Percentiles rank a stretch among this genome's conserved stretches.
These are phyloP conservation scores for Kazachstania sp. DNA, from an alignment of 1,139 yeast genomes.

Conservation along the genomic window DNA sequence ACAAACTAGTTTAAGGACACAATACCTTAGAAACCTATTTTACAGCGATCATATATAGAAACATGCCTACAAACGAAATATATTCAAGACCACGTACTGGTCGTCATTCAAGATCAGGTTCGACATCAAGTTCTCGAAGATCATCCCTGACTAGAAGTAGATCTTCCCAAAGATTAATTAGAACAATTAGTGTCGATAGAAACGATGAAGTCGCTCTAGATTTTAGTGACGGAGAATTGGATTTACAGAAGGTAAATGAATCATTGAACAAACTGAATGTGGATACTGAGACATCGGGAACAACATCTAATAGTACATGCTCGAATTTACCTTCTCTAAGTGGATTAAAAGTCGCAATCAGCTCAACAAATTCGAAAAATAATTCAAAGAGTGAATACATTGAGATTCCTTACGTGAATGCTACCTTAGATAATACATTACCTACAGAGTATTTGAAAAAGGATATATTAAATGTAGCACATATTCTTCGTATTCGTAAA, in stretches of 20 bases:
- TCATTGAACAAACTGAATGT: not conserved
- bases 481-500: constrained; percentile 58
- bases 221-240: not conserved
- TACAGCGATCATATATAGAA: not conserved
- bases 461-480: constrained; percentile 62
- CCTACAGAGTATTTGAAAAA: constrained; percentile 80
- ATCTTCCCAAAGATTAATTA: constrained; percentile 26
- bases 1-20: too few species aligned
- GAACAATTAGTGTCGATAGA: constrained; percentile 25
- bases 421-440: constrained; percentile 54
- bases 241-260: not conserved
- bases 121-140: constrained; percentile 20
- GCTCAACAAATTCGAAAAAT: not conserved
- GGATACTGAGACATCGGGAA: not conserved
- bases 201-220: constrained; percentile 2
- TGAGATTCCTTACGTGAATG: constrained; percentile 32
- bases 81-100: not conserved
- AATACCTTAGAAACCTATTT: too few species aligned
- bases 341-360: constrained; percentile 8
- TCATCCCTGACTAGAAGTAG: constrained; percentile 23
- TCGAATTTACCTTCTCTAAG: constrained; percentile 5
- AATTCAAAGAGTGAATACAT: constrained; percentile 15
- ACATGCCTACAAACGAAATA: constrained; percentile 1
- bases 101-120: constrained; percentile 4
- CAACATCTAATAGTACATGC: not conserved